Evolutionary conservation across 2,329 filamentous ascomycete genomes (phyloP), one percentile per base, ranked within the genome.

Genomic region (Fusarium chaquense): DNA sequence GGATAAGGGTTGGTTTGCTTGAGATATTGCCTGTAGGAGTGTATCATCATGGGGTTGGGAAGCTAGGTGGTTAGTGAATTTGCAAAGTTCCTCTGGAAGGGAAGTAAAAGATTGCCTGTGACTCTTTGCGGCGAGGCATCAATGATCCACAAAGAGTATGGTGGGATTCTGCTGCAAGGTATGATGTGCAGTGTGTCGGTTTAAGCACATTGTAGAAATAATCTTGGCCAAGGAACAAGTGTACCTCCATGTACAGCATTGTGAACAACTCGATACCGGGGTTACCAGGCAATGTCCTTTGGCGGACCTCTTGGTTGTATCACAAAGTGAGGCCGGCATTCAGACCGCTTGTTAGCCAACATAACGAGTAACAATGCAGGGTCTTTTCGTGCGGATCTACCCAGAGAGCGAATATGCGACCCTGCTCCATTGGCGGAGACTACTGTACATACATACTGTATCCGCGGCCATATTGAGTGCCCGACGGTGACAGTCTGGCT

Each of bases 41-140:
- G 47, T 24, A 51, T 45, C 44, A 46, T 65, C 35, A 38, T 51
- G 47, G 47, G 40, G 43, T 61, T 24, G 38, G 52, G 33, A 46
- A 30, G 36, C 43, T 56, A 49, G 43, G 18, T 32, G 38, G 30
- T 49, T 65, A 61, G 51, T 58, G 38, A 45, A 53, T 58, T 58
- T 64, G 62, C 38, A 70, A 67, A 70, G 67, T 68, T 54, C 54
- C 53, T 55, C 41, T 61, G n/a, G 22, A n/a, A 54, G 40, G 55
- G 22, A n/a, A 54, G 40, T 52, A 53, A 50, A 61, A 59, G 40
- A 35, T 40, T 54, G 54, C 35, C 28, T 32, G 50, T 70, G 68
- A 70, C 64, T 70, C 54, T 65, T 70, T 35, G 53, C 68, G 68
- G 68, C 64, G 53, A 70, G 59, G 43, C 47, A 59, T 59, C 58